Base-by-base conservation (phyloP, 225 moss, liverwort and hornwort genomes). In the Neckera pumila region DNA sequence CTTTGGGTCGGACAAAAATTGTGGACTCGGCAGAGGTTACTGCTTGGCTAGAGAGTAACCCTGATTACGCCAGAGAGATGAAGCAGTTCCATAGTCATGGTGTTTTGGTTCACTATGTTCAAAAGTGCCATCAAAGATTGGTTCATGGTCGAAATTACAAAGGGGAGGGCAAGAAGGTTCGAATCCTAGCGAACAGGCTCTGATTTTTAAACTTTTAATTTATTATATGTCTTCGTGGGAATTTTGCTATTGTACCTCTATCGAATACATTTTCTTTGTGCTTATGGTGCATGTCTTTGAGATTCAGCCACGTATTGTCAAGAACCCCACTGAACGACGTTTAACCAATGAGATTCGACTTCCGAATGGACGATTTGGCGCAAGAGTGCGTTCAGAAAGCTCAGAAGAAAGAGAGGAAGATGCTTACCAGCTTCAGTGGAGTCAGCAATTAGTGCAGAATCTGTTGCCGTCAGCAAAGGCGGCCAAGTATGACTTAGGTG, bases 111-210 rank as follows among this genome's bases (percentile, higher is more conserved):
- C 95, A 94, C 81, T 98, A 98, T 86, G 95, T 98, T 86, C 96
- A 98, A 83, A 98, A 98, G 88, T 96, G 95, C 80, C 97, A 98
- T 88, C 90, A 95, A 63, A 93, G 96, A 86, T 89, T 96, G 89
- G 83, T 98, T 28, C 88, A 88, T 81, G 93, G 95, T 88, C 95
- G 89, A 33, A 93, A 87, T 62, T 79, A 89, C 72, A 86, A 84
- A 92, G 89, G 81, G 17, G 93, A 89, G 72, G 84, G 76, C 86
- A 93, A 87, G 85, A 89, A 93, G 92, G 92, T 90, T 86, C 54
- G 74, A 49, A 62, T 66, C 28, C 47, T 87, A 45, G 45, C 33
- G 76, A 61, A 34, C 51, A 40, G 17, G 38, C 77, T 51, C 61
- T 83, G 40, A 21, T 57, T 57, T 30, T 63, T 49, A 11, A 42